Conservation (phyloP, 2,329 filamentous ascomycete genomes). For the Lachnellula arida region DNA sequence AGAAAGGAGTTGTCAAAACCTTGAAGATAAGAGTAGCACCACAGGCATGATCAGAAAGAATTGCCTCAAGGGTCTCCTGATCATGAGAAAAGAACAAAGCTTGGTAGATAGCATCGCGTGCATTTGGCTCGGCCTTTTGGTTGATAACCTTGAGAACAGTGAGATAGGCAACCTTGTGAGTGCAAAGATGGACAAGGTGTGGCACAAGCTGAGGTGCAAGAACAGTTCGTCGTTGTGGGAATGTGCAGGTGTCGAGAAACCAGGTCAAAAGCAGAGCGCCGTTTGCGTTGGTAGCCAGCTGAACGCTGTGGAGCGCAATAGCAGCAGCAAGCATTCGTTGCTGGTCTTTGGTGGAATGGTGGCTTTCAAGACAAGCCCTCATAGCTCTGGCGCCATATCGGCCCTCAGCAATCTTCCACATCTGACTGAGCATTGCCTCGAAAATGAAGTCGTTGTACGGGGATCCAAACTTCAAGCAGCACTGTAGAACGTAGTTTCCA, state of each 20-base stretch:
- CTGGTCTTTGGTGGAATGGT: conserved; percentile 91
- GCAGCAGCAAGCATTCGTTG: conserved; percentile 90
- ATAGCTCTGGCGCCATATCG: conserved; percentile 93
- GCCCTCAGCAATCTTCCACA: conserved; percentile 92
- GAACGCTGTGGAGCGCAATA: conserved; percentile 94
- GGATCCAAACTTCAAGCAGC: conserved; percentile 84
- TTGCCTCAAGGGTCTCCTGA: conserved; percentile 82
- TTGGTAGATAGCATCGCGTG: conserved; percentile 81
- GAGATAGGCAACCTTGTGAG: conserved; percentile 95
- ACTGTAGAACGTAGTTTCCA: conserved; percentile 96
- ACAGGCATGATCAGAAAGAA: conserved; percentile 84
- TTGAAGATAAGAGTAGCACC: conserved; percentile 98
- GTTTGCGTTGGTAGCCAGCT: conserved; percentile 93
- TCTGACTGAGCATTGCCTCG: conserved; percentile 87
- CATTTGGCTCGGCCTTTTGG: conserved; percentile 90
- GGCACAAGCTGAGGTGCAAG: conserved; percentile 88
- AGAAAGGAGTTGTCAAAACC: conserved; percentile 94
- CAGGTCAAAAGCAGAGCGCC: conserved; percentile 91
- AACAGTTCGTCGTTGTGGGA: conserved; percentile 85
- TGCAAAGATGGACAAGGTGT: conserved; percentile 90
- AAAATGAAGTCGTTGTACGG: conserved; percentile 97
- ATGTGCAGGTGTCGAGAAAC: conserved; percentile 97
- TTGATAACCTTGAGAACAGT: conserved; percentile 98
- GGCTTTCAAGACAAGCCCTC: conserved; percentile 93
- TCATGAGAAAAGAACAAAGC: conserved; percentile 89